Percentiles rank a stretch among this genome's conserved stretches.
phyloP scores from a whole-genome alignment of 2,329 filamentous ascomycete genomes.

The Penicillium psychrosexuale region DNA sequence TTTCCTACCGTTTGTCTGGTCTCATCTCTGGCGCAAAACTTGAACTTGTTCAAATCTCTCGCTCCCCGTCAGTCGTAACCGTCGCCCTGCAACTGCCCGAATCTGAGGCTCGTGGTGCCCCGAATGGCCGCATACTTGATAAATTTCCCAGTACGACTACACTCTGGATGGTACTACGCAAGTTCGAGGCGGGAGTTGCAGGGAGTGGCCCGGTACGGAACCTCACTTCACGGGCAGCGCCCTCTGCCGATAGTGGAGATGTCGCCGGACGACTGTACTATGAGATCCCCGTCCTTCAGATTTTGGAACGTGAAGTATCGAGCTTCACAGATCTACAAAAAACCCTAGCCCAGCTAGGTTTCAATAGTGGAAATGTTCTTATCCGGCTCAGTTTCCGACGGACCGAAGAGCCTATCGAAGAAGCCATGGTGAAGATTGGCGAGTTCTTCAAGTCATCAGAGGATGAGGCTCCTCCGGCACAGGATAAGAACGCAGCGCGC shows the following conservation, averaged over 20 bases:
- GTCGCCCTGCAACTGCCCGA: conserved; percentile 84
- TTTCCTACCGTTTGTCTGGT: conserved; percentile 78
- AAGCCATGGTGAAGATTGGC: conserved; percentile 78
- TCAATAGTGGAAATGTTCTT: conserved; percentile 77
- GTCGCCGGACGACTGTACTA: conserved; percentile 78
- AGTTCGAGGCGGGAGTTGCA: conserved; percentile 77
- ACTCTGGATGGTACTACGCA: conserved; percentile 83
- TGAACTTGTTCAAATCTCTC: conserved; percentile 82
- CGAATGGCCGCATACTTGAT: conserved; percentile 68
- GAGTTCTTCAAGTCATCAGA: conserved; percentile 63
- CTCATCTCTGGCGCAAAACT: conserved; percentile 84
- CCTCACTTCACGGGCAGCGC: conserved; percentile 78
- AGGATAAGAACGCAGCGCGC: conserved; percentile 1
- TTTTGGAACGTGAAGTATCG: conserved; percentile 76
- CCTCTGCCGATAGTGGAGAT: conserved; percentile 52
- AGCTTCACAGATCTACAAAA: conserved; percentile 82
- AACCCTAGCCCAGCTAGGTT: conserved; percentile 79
- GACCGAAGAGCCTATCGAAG: conserved; percentile 74
- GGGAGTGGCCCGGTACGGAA: conserved; percentile 64
- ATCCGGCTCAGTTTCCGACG: conserved; percentile 73
- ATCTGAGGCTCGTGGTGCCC: conserved; percentile 61
- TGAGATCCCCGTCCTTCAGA: conserved; percentile 77
- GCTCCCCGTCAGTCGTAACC: conserved; percentile 78
- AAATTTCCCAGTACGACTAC: conserved; percentile 87
- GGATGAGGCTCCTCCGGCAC: conserved; percentile 31